Percentiles rank a stretch among this genome's conserved stretches.
Evolutionary conservation across 192 early-diverging fungal genomes (phyloP).

Genomic region (Mortierella alpina): DNA sequence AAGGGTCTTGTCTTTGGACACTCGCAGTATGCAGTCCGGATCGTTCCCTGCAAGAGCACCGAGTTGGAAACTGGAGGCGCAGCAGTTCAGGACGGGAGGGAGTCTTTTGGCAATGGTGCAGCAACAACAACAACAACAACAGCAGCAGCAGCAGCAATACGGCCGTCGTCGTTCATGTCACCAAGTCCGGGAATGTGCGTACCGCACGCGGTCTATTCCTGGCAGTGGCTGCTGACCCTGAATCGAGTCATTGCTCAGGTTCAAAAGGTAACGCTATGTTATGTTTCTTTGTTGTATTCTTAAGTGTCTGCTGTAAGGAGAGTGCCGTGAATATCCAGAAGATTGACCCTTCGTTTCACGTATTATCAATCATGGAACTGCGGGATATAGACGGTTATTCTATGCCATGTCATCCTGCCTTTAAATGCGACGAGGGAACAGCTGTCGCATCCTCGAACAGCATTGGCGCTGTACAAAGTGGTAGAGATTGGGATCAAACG

Average conservation of each 20-base stretch:
- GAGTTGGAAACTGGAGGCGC: not conserved
- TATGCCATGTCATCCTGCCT: constrained; percentile 61
- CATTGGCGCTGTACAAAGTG: constrained; percentile 25
- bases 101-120: too few species aligned
- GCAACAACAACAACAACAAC: too few species aligned
- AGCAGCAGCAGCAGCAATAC: not conserved
- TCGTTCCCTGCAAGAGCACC: constrained; percentile 4
- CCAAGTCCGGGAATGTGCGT: constrained; percentile 21
- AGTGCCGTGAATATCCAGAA: not conserved
- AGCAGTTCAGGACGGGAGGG: too few species aligned
- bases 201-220: constrained; percentile 31
- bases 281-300: not conserved
- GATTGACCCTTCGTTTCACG: not conserved
- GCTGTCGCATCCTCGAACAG: constrained; percentile 30
- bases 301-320: too few species aligned
- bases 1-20: constrained; percentile 69
- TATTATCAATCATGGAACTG: not conserved
- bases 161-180: not conserved
- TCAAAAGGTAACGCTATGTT: constrained; percentile 58
- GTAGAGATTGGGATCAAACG: constrained; percentile 49
- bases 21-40: constrained; percentile 55
- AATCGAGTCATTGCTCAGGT: constrained; percentile 68
- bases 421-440: not conserved
- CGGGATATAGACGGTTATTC: constrained; percentile 44
- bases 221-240: constrained; percentile 62